These are phyloP conservation scores for Aphanomyces stellatus DNA, from an alignment of 352 stramenopile species.

Conservation along the genomic window DNA sequence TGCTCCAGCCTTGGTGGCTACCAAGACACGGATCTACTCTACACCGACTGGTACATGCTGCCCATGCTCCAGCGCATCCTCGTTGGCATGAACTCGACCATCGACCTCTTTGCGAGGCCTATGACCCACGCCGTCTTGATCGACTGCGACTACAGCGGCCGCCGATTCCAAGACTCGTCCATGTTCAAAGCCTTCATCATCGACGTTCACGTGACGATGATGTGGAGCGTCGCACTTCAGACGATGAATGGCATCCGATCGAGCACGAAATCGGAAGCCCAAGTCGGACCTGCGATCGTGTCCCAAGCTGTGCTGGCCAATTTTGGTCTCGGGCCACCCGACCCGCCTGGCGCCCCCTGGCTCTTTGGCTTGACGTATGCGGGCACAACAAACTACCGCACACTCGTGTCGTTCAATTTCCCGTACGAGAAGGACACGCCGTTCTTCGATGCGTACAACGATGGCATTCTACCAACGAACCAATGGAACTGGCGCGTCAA, in stretches of 20 bases:
- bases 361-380: not conserved
- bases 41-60: slow-evolving; percentile 5
- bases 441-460: not conserved
- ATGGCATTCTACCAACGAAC: not conserved
- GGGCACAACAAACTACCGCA: not conserved
- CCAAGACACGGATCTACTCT: not conserved
- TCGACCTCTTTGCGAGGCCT: not conserved
- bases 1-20: not conserved
- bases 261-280: not conserved
- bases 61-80: slow-evolving; percentile 7
- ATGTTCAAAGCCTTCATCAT: slow-evolving; percentile 9
- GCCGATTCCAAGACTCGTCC: slow-evolving; percentile 4
- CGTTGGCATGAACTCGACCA: not conserved
- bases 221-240: not conserved
- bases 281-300: not conserved
- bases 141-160: slow-evolving; percentile 15
- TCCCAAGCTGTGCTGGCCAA: not conserved
- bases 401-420: not conserved
- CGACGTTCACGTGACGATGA: not conserved
- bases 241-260: not conserved
- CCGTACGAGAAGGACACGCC: not conserved
- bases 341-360: not conserved
- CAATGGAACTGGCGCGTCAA: not conserved
- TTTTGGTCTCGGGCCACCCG: not conserved
- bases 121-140: not conserved